Percentiles rank a stretch among this genome's conserved stretches.
Conservation (phyloP, 306 rosid species). For the Lathyrus sativus region DNA sequence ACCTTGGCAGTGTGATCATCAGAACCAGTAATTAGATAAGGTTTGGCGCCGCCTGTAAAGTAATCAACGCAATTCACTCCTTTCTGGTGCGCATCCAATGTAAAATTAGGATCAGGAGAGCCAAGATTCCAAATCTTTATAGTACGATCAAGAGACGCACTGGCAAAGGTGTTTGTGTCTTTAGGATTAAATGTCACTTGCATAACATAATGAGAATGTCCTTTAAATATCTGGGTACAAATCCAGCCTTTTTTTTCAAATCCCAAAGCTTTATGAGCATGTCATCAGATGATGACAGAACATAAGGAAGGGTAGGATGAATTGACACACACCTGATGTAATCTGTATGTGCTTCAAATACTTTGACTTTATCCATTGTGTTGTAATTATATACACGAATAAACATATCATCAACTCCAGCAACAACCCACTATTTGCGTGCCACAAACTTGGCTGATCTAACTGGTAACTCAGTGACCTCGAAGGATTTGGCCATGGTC, state of each 20-base stretch:
- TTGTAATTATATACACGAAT: conserved; percentile 98
- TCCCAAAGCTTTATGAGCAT: conserved; percentile 99
- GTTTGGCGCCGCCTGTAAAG: conserved; percentile 99
- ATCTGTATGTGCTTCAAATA: conserved; percentile 97
- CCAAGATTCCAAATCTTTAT: conserved; percentile 99
- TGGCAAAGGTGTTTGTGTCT: conserved; percentile 98
- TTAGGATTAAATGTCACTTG: conserved; percentile 99
- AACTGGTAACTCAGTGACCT: conserved; percentile 98
- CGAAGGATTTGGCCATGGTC: conserved; percentile 92
- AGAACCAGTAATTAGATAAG: conserved; percentile 94
- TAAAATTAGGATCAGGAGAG: conserved; percentile 99
- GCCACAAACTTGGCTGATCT: conserved; percentile 98
- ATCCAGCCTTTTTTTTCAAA: conserved; percentile 99
- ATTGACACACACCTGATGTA: conserved; percentile 98
- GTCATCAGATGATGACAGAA: conserved; percentile 98
- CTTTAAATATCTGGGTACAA: conserved; percentile 98
- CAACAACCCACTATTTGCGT: conserved; percentile 98
- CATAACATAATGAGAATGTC: conserved; percentile 99
- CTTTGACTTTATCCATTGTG: conserved; percentile 97
- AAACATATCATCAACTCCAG: conserved; percentile 98
- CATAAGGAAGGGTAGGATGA: conserved; percentile 96
- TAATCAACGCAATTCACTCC: conserved; percentile 99
- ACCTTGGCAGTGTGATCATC: conserved; percentile 99
- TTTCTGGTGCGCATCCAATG: conserved; percentile 96
- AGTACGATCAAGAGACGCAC: conserved; percentile 99